Percentiles rank a stretch among this genome's conserved stretches.
Evolutionary conservation across 78 protist genomes (phyloP).

Genomic region (Dictyostelium purpureum): DNA sequence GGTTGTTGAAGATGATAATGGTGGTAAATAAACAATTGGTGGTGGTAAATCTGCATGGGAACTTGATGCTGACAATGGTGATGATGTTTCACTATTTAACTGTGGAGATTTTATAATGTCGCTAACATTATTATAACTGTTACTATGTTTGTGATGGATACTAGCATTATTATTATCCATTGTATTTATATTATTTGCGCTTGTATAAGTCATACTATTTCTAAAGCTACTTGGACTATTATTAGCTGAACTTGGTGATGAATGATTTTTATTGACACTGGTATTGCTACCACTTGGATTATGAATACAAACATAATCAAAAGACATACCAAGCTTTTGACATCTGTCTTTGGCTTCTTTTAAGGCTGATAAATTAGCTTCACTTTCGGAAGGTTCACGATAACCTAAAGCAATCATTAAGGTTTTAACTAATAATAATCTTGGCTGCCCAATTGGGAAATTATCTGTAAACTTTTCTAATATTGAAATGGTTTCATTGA

Average conservation of each 20-base stretch:
- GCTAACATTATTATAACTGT: no score
- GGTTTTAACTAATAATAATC: slow-evolving; percentile 4
- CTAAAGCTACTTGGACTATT: no score
- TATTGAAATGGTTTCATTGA: background rate
- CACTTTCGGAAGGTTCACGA: background rate
- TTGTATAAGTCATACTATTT: no score
- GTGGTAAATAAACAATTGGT: background rate
- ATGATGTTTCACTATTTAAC: no score
- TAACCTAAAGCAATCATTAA: background rate
- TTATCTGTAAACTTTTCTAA: slow-evolving; percentile 36
- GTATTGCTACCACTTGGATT: background rate
- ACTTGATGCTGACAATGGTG: background rate
- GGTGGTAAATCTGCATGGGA: background rate
- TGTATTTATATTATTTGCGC: background rate
- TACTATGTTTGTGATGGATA: no score
- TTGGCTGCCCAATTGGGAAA: slow-evolving; percentile 61
- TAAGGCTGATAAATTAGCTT: background rate
- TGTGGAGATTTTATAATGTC: no score
- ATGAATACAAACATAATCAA: slow-evolving; percentile 26
- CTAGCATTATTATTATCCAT: no score
- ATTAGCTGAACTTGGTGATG: background rate
- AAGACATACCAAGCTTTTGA: slow-evolving; percentile 10
- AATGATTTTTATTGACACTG: background rate
- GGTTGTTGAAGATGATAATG: background rate
- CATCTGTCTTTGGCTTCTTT: slow-evolving; percentile 46